These are phyloP conservation scores for Schrenkiella parvula DNA, from an alignment of 345 rosid species.

Conservation along the genomic window DNA sequence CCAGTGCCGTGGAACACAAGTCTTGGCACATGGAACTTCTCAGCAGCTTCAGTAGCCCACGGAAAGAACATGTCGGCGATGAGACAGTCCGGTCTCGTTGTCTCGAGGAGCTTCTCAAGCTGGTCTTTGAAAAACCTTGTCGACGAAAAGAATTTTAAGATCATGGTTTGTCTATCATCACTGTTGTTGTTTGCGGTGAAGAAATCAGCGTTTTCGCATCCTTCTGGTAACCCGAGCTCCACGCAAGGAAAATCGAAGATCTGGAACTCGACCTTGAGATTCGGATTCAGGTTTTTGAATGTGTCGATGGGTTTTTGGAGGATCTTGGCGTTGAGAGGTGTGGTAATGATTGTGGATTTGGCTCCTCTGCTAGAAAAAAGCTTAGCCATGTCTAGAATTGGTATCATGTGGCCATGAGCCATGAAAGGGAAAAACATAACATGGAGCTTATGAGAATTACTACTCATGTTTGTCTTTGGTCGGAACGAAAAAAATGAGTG, in stretches of 20 bases:
- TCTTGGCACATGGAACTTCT: not conserved
- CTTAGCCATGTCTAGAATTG: not conserved
- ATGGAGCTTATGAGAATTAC: not conserved
- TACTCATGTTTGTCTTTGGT: not conserved
- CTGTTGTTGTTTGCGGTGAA: not conserved
- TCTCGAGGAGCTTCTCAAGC: not conserved
- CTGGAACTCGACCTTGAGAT: not conserved
- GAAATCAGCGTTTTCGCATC: not conserved
- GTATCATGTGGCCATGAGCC: not conserved
- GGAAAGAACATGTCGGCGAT: constrained; percentile 2
- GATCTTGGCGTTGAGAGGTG: not conserved
- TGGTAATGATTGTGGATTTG: not conserved
- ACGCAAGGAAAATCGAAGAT: not conserved
- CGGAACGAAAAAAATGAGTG: too few species aligned
- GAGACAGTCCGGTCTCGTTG: not conserved
- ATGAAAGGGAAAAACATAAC: constrained; percentile 1
- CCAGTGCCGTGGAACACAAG: not conserved
- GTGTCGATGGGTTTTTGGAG: not conserved
- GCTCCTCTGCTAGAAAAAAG: not conserved
- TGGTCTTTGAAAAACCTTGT: not conserved
- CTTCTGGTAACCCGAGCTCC: not conserved
- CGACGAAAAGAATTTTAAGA: not conserved
- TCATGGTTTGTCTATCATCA: not conserved
- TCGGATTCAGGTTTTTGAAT: not conserved
- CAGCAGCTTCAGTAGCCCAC: not conserved